Base-by-base conservation (phyloP, 2,329 filamentous ascomycete genomes). In the Ustilaginoidea virens region DNA sequence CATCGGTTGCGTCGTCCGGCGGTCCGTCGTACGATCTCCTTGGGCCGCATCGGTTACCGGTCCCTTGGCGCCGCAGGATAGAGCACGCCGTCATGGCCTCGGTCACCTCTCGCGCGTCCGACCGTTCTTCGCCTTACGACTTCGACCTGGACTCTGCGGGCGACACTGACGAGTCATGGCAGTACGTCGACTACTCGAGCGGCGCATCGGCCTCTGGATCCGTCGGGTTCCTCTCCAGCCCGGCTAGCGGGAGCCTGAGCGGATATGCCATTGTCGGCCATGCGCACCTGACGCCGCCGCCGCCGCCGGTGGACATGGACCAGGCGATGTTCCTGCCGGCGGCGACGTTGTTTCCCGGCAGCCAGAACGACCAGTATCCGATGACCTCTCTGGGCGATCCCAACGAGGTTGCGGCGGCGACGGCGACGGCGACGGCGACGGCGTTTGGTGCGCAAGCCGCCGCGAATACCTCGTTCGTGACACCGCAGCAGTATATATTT, bases 171-270 rank as follows among this genome's bases (percentile, higher is more conserved):
- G 58, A 62, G 31, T 54, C 56, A 30, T 62, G 60, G 58, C 53
- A 60, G 28, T 54, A 55, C 25, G 43, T 61, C 33, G 51, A 58
- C 33, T 49, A 51, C 32, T 42, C 49, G 18, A 45, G 45, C 27
- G 39, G 45, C 32, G 46, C 42, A 17, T 54, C 53, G 11, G 49
- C 42, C 4, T 39, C 55, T 0, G 53, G 48, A 0, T 59, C 58
- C 1, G 47, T 57, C 7, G 57, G 53, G 12, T 61, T 66, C 34
- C 47, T 63, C 12, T 55, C 60, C 16, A 67, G 66, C 36, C 65
- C 66, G 5, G 57, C 56, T 8, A 64, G 56, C 38, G 55, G 58
- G 10, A 69, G 65, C 34, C 44, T 69, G 38, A 57, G 55, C 21
- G 64, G 65, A 14, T 70, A 60, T 46, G 55, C 53, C 9, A 46